Conservation (phyloP, 768 basidiomycete species). For the Suillus placidus region DNA sequence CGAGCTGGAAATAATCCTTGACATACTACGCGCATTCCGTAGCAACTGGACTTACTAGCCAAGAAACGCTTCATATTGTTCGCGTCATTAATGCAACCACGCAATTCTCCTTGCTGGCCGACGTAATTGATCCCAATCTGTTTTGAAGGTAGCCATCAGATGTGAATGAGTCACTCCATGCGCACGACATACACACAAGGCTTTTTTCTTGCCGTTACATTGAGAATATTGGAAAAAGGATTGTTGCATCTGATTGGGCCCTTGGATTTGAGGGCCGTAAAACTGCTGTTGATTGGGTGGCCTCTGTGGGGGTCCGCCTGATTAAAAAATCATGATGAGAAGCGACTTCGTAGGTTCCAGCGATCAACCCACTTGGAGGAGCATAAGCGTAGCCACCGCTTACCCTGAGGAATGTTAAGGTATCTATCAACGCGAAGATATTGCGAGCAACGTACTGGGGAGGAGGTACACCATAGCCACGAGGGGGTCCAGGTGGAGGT, state of each 20-base stretch:
- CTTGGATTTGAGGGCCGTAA: conserved; percentile 63
- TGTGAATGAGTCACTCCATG: neutral
- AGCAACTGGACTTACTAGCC: conserved; percentile 47
- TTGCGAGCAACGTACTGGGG: neutral
- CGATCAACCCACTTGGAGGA: conserved; percentile 12
- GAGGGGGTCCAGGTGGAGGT: conserved; percentile 22
- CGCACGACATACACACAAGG: conserved; percentile 67
- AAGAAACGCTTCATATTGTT: conserved; percentile 80
- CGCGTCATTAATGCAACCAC: conserved; percentile 93
- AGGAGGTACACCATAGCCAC: conserved; percentile 10
- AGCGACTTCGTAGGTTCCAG: neutral
- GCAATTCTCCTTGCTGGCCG: conserved; percentile 64
- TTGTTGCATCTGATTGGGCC: conserved; percentile 48
- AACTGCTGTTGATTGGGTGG: conserved; percentile 61
- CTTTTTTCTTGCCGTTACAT: conserved; percentile 87
- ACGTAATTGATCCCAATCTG: conserved; percentile 92
- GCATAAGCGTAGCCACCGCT: conserved; percentile 8
- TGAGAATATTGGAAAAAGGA: conserved; percentile 86
- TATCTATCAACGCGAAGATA: conserved; percentile 18
- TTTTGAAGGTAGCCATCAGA: neutral
- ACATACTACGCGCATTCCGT: conserved; percentile 1
- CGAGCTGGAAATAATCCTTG: conserved; percentile 39
- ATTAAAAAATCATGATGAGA: neutral
- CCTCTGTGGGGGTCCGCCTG: conserved; percentile 46
- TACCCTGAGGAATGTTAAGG: neutral